Base-by-base conservation (phyloP, 1,284 basidiomycete genomes). In the Termitomyces sp. region DNA sequence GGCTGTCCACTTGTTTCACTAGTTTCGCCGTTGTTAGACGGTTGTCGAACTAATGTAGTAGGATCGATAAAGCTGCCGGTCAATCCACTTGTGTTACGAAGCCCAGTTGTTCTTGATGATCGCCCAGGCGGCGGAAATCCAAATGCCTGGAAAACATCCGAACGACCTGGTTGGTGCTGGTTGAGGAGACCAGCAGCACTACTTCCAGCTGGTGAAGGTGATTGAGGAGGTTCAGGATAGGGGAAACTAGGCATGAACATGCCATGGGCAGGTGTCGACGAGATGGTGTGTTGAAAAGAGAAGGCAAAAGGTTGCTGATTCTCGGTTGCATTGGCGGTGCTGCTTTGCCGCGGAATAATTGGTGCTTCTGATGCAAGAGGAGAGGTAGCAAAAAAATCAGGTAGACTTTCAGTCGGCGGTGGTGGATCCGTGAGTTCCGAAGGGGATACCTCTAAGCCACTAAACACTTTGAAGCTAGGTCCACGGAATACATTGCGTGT, bases 161-260 rank as follows among this genome's bases (percentile, higher is more conserved):
- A 69, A 37, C 71, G 67, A 24, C 69, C 69, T 28, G 63, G 64
- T 43, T 63, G 55, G 7, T 56, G 56, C 45, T 62, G 65, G 49
- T 60, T 65, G 33, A 62, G 53, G 49, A 63, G 60, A 18, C 58
- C 51, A n/a, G 62, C 50, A 38, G 59, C 35, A 53, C 60, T 65
- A 31, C 60, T 50, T 45, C 73, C 71, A 26, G 73, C 73, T 28
- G 85, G 86, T 1, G 84, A 80, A n/a, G 85, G 86, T 8, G 85
- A 87, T 46, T 80, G 79, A 1, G 85, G 83, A 11, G 79, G 75
- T 60, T 87, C 84, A 3, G 84, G 83, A 64, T 80, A 81, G 9
- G 83, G 79, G 58, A 86, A 81, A 38, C 66, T 75, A 24, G 76
- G 75, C 66, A 75, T 71, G 55, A 70, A 77, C 54, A 69, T 61